phyloP scores from a whole-genome alignment of 805 yeast genomes.

The Peterozyma toletana region DNA sequence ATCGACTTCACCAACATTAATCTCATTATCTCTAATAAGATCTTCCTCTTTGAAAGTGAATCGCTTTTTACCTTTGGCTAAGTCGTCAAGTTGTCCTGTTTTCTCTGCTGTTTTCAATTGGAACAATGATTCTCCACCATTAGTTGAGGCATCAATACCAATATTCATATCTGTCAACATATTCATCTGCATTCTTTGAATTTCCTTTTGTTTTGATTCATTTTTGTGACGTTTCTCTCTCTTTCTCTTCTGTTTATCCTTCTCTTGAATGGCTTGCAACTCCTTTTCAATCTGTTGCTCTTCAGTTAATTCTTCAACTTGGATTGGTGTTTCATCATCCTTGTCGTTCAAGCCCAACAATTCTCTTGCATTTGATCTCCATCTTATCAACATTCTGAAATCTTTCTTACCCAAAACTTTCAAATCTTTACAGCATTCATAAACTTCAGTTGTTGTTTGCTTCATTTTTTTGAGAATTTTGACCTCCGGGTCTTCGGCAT shows the following conservation, averaged over 20 bases:
- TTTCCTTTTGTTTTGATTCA: constrained; percentile 81
- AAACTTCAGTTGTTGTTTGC: constrained; percentile 70
- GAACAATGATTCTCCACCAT: constrained; percentile 75
- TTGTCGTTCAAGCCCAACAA: constrained; percentile 58
- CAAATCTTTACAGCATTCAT: constrained; percentile 83
- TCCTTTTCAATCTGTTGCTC: constrained; percentile 88
- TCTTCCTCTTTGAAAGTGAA: constrained; percentile 56
- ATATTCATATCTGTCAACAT: constrained; percentile 90
- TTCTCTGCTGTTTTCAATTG: constrained; percentile 80
- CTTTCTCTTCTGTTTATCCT: constrained; percentile 59
- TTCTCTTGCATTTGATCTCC: constrained; percentile 85
- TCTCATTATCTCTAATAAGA: constrained; percentile 46
- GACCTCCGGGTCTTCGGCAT: constrained; percentile 65
- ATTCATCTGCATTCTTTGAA: constrained; percentile 89
- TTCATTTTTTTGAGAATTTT: constrained; percentile 62
- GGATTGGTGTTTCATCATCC: constrained; percentile 44
- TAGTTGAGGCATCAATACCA: constrained; percentile 85
- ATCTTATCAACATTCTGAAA: constrained; percentile 74
- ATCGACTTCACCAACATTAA: constrained; percentile 42
- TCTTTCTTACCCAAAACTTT: constrained; percentile 93
- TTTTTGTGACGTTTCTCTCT: constrained; percentile 80
- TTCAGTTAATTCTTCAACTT: constrained; percentile 69
- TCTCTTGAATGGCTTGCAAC: constrained; percentile 63
- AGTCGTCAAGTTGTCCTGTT: constrained; percentile 70
- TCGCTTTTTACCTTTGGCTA: constrained; percentile 69